A percentile compares a stretch with the other conserved stretches of the same genome.
Conservation (phyloP, 2,329 filamentous ascomycete species). For the Fonsecaea multimorphosa region DNA sequence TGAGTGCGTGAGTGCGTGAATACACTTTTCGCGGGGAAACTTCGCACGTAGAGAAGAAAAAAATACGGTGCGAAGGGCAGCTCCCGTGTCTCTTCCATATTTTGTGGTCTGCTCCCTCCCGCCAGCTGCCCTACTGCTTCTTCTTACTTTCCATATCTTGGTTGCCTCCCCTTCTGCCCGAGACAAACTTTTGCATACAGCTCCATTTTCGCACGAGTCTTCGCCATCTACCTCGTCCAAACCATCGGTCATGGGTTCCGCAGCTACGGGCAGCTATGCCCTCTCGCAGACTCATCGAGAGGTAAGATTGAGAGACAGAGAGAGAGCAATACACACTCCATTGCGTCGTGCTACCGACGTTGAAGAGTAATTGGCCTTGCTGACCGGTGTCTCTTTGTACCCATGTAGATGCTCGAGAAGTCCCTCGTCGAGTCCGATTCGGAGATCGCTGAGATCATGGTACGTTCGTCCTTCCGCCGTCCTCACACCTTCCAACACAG, state of each 20-base stretch:
- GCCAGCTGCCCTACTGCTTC: neutral
- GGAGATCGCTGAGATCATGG: constrained; percentile 97
- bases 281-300: constrained; percentile 70
- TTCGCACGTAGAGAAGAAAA: constrained; percentile 2
- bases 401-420: constrained; percentile 86
- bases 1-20: too few relatives aligned
- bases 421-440: constrained; percentile 88
- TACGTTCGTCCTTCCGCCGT: constrained; percentile 61
- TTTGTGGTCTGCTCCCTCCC: neutral
- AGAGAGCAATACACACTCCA: neutral
- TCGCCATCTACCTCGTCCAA: neutral
- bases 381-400: constrained; percentile 31
- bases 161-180: too few relatives aligned
- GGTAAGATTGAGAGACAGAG: constrained; percentile 51
- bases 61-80: neutral
- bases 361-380: neutral
- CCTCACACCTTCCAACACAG: constrained; percentile 5
- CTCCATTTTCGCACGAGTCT: neutral
- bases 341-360: constrained; percentile 7
- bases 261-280: constrained; percentile 62
- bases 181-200: neutral
- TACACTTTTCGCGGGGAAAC: constrained; percentile 5
- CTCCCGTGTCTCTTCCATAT: neutral
- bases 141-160: neutral
- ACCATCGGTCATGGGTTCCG: constrained; percentile 37